Base-by-base conservation (phyloP, 257 asterid species). In the Solanum pinnatisectum region DNA sequence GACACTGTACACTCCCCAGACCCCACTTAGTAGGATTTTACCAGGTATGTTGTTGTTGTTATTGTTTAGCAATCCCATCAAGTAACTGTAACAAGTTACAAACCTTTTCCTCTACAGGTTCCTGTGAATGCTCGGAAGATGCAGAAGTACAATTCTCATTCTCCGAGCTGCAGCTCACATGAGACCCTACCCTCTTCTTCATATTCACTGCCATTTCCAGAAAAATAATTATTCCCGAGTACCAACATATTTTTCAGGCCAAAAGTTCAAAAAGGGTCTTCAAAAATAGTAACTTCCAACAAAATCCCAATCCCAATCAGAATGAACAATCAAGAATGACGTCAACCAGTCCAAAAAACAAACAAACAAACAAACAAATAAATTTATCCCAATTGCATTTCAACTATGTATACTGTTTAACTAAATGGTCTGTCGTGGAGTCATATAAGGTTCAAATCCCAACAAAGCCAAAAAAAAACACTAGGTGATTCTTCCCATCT, bases 81-180 rank as follows among this genome's bases (percentile, higher is more conserved):
- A 56, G 70, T 68, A 91, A 56, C 60, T 4, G 86, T 22, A 14
- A 39, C 60, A 88, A 37, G 35, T 7, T 49, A 82, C 90, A 85
- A 83, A 94, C 97, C 96, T 92, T 90, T 86, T 88, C 84, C 82
- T 89, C 89, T 87, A 77, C 72, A 90, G 82, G 90, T 85, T 94
- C 92, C 63, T 87, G 78, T 35, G 95, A 77, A 32, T 82, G 85
- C 88, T 89, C 92, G 8, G 94, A 91, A 92, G 89, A 73, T 84
- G 77, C 89, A 22, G 90, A 49, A 73, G 95, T 84, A 88, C 93
- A 84, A 33, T 49, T 89, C 60, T 92, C 96, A 88, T 90, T 90
- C 88, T 93, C 96, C 92, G 89, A 92, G 85, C 92, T 90, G 88
- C 96, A 94, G 72, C 73, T 90, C 90, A 92, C 88, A 67, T 87